Evolutionary conservation across 306 rosid species (phyloP).

Genomic region (Ziziphus jujuba): DNA sequence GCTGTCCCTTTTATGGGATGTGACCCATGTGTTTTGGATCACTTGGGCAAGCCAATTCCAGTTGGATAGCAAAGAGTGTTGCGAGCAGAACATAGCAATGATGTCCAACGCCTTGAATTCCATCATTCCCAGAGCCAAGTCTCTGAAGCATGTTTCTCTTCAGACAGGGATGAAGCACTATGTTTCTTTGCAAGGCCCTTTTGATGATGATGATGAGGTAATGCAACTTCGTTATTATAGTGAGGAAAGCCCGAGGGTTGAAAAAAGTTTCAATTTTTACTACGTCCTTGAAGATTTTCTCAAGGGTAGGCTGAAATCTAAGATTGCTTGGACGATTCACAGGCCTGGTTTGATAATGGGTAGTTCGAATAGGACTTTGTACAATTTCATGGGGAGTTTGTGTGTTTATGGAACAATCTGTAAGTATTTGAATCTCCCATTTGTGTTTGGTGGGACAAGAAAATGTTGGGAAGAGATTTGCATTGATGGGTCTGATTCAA

Average conservation of each 20-base stretch:
- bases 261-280: slow-evolving; percentile 54
- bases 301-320: slow-evolving; percentile 53
- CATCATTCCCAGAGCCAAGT: slow-evolving; percentile 43
- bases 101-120: slow-evolving; percentile 65
- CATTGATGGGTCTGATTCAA: slow-evolving; percentile 82
- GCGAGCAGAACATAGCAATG: slow-evolving; percentile 70
- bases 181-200: slow-evolving; percentile 52
- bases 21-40: slow-evolving; percentile 86
- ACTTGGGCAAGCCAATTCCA: slow-evolving; percentile 90
- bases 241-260: slow-evolving; percentile 61
- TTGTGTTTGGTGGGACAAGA: slow-evolving; percentile 78
- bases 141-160: slow-evolving; percentile 72
- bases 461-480: slow-evolving; percentile 75
- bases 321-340: slow-evolving; percentile 71
- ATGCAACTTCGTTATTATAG: slow-evolving; percentile 29
- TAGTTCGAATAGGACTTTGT: slow-evolving; percentile 60
- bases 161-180: slow-evolving; percentile 95
- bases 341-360: slow-evolving; percentile 84
- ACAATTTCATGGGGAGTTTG: slow-evolving; percentile 73
- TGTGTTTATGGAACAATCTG: slow-evolving; percentile 86
- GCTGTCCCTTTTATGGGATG: slow-evolving; percentile 53
- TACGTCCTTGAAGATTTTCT: slow-evolving; percentile 79
- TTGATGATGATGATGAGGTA: slow-evolving; percentile 20
- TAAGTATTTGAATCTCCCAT: slow-evolving; percentile 57
- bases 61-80: slow-evolving; percentile 49